Evolutionary conservation across 139 green algal species (phyloP), one percentile per base, ranked within the genome.

Genomic region (Chlorella sp.): DNA sequence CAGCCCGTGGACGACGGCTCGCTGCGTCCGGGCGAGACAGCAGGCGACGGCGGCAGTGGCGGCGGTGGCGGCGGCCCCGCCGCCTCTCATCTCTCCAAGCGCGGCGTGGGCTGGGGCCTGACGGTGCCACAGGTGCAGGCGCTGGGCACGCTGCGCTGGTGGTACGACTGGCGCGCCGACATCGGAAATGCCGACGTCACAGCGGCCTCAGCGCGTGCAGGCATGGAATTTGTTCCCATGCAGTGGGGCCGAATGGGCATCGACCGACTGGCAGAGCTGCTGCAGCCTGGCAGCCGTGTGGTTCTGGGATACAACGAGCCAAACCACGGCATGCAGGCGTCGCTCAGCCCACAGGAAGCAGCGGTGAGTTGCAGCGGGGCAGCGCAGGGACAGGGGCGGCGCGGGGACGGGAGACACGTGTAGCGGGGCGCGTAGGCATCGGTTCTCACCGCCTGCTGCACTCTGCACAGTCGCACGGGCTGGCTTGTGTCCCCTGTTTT

Each of bases 251-350:
- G 64, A 9, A 30, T 9, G 64, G 64, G 64, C 5, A 71, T 71
- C 11, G 64, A 71, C 7, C 64, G 22, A 28, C 64, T 71, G 64
- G 64, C 64, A 32, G 64, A 26, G 64, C 7, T 32, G 64, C 21
- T 71, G 16, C 36, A 37, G 34, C 75, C 89, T 32, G 53, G 48
- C 24, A 77, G 64, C 48, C 75, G n/a, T 7, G 57, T 86, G 12
- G 18, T 91, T 16, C 57, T 91, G 26, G 89, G 89, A 0, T 89
- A 86, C 82, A 91, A 91, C 57, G 89, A 91, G 57, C 89, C 89
- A 34, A 88, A 82, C 48, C 89, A 91, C 60, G 37, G 37, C 16
- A 21, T 77, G 60, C 83, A 89, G 57, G 68, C 89, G 4, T 71
- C 68, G 22, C 60, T 91, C 19, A 81, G 53, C 18, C 89, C 89